Percentiles rank a stretch among this genome's conserved stretches.
phyloP scores from a whole-genome alignment of 1,284 basidiomycete species.

The Trametes hirsuta region DNA sequence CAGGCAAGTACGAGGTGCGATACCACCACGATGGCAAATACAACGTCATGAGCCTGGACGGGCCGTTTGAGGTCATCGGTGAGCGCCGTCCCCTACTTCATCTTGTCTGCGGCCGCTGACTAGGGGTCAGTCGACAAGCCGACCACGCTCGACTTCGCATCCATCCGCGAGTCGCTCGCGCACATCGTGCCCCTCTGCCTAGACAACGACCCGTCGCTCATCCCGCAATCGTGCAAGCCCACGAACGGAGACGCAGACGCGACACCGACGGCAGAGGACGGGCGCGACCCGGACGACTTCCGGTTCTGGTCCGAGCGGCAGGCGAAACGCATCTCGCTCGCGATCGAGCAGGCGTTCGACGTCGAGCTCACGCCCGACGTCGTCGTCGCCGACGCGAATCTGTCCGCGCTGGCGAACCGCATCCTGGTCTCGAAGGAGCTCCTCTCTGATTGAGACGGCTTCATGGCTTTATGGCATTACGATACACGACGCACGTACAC shows the following conservation, averaged over 20 bases:
- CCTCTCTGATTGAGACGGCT: conserved; percentile 35
- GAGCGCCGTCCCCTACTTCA: conserved; percentile 32
- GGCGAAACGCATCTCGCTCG: conserved; percentile 83
- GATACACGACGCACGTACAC: not conserved
- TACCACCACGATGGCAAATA: conserved; percentile 96
- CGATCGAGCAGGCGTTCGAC: conserved; percentile 80
- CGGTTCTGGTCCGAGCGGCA: conserved; percentile 91
- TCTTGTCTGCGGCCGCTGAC: not conserved
- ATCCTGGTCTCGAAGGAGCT: conserved; percentile 84
- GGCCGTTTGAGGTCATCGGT: conserved; percentile 90
- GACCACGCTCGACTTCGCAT: conserved; percentile 58
- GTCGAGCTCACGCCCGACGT: conserved; percentile 92
- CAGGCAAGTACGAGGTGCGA: conserved; percentile 88
- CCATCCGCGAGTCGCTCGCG: conserved; percentile 68
- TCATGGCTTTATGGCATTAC: not conserved
- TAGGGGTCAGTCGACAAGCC: conserved; percentile 65
- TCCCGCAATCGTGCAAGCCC: conserved; percentile 74
- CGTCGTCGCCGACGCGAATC: conserved; percentile 91
- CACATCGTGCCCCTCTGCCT: conserved; percentile 86
- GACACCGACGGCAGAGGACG: conserved; percentile 32
- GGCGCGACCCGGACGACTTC: conserved; percentile 88
- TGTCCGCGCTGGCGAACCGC: conserved; percentile 79
- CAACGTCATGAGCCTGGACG: conserved; percentile 88
- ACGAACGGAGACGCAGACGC: conserved; percentile 13
- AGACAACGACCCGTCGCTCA: conserved; percentile 81